Evolutionary conservation across 306 rosid species (phyloP).

Genomic region (Acacia confusa): DNA sequence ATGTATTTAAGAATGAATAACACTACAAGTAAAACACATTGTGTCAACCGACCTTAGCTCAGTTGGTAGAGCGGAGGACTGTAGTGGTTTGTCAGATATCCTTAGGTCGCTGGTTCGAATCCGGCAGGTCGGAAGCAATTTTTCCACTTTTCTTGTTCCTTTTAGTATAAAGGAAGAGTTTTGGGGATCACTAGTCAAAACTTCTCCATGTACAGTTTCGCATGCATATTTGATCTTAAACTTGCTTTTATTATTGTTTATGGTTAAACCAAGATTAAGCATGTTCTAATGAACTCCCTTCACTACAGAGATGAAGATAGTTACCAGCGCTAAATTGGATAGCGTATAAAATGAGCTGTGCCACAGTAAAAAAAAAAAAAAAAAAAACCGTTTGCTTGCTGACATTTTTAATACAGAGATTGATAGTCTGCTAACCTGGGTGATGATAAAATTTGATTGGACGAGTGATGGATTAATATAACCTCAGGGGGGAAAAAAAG

Average conservation of each 20-base stretch:
- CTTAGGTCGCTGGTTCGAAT: conserved; percentile 53
- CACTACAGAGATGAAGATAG: neutral
- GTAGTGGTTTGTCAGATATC: conserved; percentile 34
- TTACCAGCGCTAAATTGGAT: neutral
- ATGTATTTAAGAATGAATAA: too few species aligned
- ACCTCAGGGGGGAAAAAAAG: too few species aligned
- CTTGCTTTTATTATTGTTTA: neutral
- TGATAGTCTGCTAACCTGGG: neutral
- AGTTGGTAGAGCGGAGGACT: conserved; percentile 54
- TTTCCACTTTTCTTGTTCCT: neutral
- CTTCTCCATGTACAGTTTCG: neutral
- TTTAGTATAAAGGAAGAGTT: neutral
- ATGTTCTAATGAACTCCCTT: neutral
- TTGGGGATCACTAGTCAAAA: neutral
- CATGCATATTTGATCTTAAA: neutral
- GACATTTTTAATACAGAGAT: too few species aligned
- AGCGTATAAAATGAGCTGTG: neutral
- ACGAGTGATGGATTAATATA: neutral
- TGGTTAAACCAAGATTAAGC: neutral
- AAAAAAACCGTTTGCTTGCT: neutral
- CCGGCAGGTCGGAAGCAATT: conserved; percentile 39
- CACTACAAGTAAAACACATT: too few species aligned
- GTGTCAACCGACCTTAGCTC: conserved; percentile 43
- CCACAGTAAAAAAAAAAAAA: too few species aligned
- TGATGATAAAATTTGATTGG: neutral